Evolutionary conservation across 2,329 filamentous ascomycete genomes (phyloP), one percentile per base, ranked within the genome.

Genomic region (Microdochium nivale): DNA sequence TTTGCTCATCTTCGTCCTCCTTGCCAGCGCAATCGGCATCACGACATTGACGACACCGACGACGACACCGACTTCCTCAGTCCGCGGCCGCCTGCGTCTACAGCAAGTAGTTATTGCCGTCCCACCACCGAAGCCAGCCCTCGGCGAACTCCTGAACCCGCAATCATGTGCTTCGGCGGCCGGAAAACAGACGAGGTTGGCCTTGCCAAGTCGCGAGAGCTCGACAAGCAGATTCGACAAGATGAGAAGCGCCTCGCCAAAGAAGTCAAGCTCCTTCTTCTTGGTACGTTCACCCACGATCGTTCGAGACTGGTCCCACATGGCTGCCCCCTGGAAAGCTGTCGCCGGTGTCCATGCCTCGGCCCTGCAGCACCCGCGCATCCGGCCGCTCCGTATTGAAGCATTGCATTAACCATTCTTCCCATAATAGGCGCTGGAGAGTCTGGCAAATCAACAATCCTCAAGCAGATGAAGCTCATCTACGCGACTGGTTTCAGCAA

Each of bases 391-490:
- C 27, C 33, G n/a, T 25, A 7, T 49, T n/a, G 14, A 27, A 35
- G 25, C 30, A 54, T 47, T 40, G 51, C 55, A 56, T 59, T 48
- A 54, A 46, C 33, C 21, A 50, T 54, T 58, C 51, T 53, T 35
- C n/a, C 37, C 37, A 57, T 57, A 24, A 27, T 60, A 96, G 91
- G 92, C 69, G 92, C 92, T 62, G 92, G 92, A 65, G 92, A 97
- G 72, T 94, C 87, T 53, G 89, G 92, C 58, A 97, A 97, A 72
- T 96, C 92, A 9, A 97, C 92, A 1, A 91, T 97, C 54, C 81
- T 97, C 58, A 97, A 97, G 75, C 92, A 97, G 77, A 97, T 99
- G 94, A 92, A 92, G 69, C 84, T 99, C 70, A 96, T 99, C 61
- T 94, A 97, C 68, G 84, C 90, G 14, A 85, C 90, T 68, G 92